Percentiles rank a stretch among this genome's conserved stretches.
Evolutionary conservation across 1,139 yeast species (phyloP).

Genomic region (Sugiyamaella castrensis): DNA sequence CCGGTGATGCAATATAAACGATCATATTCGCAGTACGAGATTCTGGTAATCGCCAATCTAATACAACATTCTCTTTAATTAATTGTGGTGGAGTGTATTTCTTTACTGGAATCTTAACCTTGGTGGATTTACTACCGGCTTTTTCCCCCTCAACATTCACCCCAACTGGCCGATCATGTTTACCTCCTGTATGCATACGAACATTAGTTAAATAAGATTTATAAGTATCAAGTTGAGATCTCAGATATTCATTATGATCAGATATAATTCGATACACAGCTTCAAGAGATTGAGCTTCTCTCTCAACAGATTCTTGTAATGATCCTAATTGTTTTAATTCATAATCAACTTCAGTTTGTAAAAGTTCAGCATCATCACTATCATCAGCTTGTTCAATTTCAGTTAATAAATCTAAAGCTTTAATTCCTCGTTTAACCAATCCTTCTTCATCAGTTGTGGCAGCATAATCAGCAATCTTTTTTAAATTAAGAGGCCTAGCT

Average conservation of each 20-base stretch:
- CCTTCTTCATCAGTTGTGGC: slow-evolving; percentile 35
- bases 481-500: slow-evolving; percentile 34
- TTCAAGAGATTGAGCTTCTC: slow-evolving; percentile 37
- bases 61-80: slow-evolving; percentile 35
- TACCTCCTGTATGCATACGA: slow-evolving; percentile 36
- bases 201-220: slow-evolving; percentile 39
- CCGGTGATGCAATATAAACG: slow-evolving; percentile 35
- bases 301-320: slow-evolving; percentile 36
- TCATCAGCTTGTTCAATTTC: slow-evolving; percentile 34
- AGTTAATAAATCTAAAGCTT: slow-evolving; percentile 37
- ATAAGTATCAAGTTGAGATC: slow-evolving; percentile 39
- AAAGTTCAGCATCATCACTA: slow-evolving; percentile 34
- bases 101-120: slow-evolving; percentile 30
- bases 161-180: slow-evolving; percentile 29
- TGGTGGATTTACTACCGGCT: slow-evolving; percentile 19
- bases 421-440: slow-evolving; percentile 38
- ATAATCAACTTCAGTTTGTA: slow-evolving; percentile 38
- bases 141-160: slow-evolving; percentile 26
- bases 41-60: slow-evolving; percentile 35
- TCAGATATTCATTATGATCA: slow-evolving; percentile 41
- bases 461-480: slow-evolving; percentile 38
- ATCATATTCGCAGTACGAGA: slow-evolving; percentile 26
- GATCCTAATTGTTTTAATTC: slow-evolving; percentile 41
- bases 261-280: slow-evolving; percentile 37
- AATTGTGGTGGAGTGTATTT: slow-evolving; percentile 36